Base-by-base conservation (phyloP, 2,329 filamentous ascomycete species). In the Pseudogymnoascus sp. region DNA sequence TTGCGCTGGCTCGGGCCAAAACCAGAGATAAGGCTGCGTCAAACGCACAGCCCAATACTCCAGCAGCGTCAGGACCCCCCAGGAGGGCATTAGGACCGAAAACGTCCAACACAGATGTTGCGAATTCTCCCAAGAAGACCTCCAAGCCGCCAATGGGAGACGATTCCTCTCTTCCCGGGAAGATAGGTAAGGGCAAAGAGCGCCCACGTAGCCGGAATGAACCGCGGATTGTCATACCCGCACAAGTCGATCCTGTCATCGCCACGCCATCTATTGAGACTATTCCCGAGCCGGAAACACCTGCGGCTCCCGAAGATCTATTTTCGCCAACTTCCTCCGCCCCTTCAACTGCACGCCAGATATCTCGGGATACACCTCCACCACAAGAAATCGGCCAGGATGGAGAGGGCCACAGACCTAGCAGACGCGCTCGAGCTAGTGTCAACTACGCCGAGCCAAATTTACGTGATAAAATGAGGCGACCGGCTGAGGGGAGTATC, bases 401-500 rank as follows among this genome's bases (percentile, higher is more conserved):
- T 36, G 79, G 81, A 58, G 82, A 87, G 66, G 81, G 81, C 28
- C 79, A 82, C 28, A 81, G 90, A 47, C 82, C 84, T 20, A 87
- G 86, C 67, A 79, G 90, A 66, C 82, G 90, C 65, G 83, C 84
- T 57, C 80, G 87, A 67, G 76, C 83, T 9, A 80, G 85, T 58
- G 82, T 94, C 64, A 93, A 88, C 76, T 94, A 94, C 72, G 88
- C 89, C 9, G 89, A 93, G 72, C 90, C 90, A 1, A 93, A 89
- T 68, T 77, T 94, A 41, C 82, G 88, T 64, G 88, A 87, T 70
- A 94, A 94, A 75, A 92, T 94, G 89, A 83, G 90, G 62, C 82
- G 90, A 63, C 89, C 90, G 20, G 89, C 87, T 1, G 90, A 90
- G 70, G 85, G 90, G 65, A 74, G 92, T 8, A 83, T 87, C 36